These are phyloP conservation scores for Cadophora gregata DNA, from an alignment of 2,329 filamentous ascomycete genomes.

Conservation along the genomic window DNA sequence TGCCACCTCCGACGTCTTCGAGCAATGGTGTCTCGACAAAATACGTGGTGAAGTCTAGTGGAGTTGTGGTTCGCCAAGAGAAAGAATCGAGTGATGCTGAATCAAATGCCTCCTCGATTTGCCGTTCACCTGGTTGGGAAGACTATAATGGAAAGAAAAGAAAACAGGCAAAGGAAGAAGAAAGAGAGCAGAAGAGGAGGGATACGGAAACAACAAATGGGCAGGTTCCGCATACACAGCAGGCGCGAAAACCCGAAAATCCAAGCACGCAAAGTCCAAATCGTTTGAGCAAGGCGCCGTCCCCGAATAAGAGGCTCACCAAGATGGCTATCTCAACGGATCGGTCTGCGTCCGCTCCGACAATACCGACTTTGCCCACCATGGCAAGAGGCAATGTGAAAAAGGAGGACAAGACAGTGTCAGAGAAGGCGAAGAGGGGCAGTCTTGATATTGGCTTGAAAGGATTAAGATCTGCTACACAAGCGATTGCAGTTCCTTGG, in stretches of 20 bases:
- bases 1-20: slow-evolving; percentile 24
- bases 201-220: slow-evolving; percentile 48
- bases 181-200: slow-evolving; percentile 49
- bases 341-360: slow-evolving; percentile 29
- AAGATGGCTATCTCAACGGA: slow-evolving; percentile 29
- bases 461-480: slow-evolving; percentile 30
- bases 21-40: slow-evolving; percentile 27
- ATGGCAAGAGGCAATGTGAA: slow-evolving; percentile 17
- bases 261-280: slow-evolving; percentile 47
- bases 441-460: slow-evolving; percentile 38
- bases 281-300: slow-evolving; percentile 43
- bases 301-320: slow-evolving; percentile 34
- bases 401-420: slow-evolving; percentile 7
- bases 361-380: slow-evolving; percentile 17
- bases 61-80: slow-evolving; percentile 30
- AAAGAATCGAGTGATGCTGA: slow-evolving; percentile 28
- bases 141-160: slow-evolving; percentile 56
- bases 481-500: slow-evolving; percentile 29
- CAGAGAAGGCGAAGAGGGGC: slow-evolving; percentile 29
- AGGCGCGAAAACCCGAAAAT: slow-evolving; percentile 49
- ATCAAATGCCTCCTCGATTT: slow-evolving; percentile 51
- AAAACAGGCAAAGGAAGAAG: slow-evolving; percentile 49
- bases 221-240: slow-evolving; percentile 49
- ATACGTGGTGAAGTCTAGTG: slow-evolving; percentile 31
- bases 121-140: slow-evolving; percentile 68